Percentiles rank a stretch among this genome's conserved stretches.
These are phyloP conservation scores for Lentinula sp. DNA, from an alignment of 768 basidiomycete genomes.

Conservation along the genomic window DNA sequence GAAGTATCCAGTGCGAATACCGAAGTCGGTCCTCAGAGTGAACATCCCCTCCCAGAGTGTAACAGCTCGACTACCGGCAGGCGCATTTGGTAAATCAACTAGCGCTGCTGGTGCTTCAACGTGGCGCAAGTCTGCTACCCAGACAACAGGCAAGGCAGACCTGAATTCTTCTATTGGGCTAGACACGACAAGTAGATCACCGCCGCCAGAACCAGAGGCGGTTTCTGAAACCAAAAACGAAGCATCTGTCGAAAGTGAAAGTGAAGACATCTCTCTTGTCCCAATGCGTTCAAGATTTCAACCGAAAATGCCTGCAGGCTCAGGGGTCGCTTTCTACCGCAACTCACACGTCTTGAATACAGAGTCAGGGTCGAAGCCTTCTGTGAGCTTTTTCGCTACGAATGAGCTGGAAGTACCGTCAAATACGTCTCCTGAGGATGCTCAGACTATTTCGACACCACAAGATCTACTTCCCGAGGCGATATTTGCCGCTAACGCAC, in stretches of 20 bases:
- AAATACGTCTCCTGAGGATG: slow-evolving; percentile 15
- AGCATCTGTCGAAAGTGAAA: background rate
- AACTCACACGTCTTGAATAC: slow-evolving; percentile 50
- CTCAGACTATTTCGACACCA: slow-evolving; percentile 9
- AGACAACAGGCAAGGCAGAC: background rate
- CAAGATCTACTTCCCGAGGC: background rate
- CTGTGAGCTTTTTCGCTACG: slow-evolving; percentile 71
- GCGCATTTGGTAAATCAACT: slow-evolving; percentile 8
- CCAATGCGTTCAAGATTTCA: slow-evolving; percentile 43
- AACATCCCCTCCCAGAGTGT: background rate
- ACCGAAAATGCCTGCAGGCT: slow-evolving; percentile 68
- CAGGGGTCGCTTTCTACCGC: slow-evolving; percentile 69
- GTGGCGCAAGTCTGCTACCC: slow-evolving; percentile 8
- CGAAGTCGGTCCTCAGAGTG: slow-evolving; percentile 21
- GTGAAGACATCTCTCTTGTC: slow-evolving; percentile 6
- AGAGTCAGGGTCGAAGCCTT: slow-evolving; percentile 36
- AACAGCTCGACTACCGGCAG: background rate
- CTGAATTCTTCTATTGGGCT: slow-evolving; percentile 21
- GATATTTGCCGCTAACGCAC: background rate
- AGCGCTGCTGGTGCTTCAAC: slow-evolving; percentile 7
- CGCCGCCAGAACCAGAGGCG: slow-evolving; percentile 33
- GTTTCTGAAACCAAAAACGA: background rate
- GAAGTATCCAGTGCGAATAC: slow-evolving; percentile 36
- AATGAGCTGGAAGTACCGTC: slow-evolving; percentile 60
- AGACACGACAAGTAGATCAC: slow-evolving; percentile 44